These are phyloP conservation scores for Helminthosporium solani DNA, from an alignment of 2,329 filamentous ascomycete genomes.

Conservation along the genomic window DNA sequence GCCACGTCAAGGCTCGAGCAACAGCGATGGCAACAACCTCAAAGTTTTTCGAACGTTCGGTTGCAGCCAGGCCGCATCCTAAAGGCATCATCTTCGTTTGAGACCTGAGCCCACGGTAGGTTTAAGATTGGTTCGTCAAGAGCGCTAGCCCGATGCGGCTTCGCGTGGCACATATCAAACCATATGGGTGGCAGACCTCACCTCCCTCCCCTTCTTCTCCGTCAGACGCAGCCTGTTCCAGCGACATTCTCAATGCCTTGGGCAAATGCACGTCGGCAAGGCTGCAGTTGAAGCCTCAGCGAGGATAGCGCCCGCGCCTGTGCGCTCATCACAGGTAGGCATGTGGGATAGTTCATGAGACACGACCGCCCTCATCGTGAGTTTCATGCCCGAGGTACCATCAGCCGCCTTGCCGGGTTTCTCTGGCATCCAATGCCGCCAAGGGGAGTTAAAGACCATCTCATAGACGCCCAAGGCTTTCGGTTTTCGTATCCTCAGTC, in stretches of 20 bases:
- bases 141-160: conserved; percentile 13
- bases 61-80: conserved; percentile 23
- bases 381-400: conserved; percentile 43
- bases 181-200: conserved; percentile 24
- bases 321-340: conserved; percentile 29
- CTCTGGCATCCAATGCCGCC: conserved; percentile 29
- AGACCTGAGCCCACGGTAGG: conserved; percentile 25
- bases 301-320: conserved; percentile 27
- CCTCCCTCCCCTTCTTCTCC: conserved; percentile 23
- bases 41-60: conserved; percentile 26
- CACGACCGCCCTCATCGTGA: conserved; percentile 41
- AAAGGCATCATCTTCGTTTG: conserved; percentile 39
- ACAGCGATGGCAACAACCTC: conserved; percentile 18
- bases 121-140: conserved; percentile 18
- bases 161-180: conserved; percentile 25
- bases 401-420: conserved; percentile 31
- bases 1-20: conserved; percentile 1
- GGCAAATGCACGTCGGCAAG: conserved; percentile 21
- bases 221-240: conserved; percentile 41
- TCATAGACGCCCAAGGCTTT: conserved; percentile 29
- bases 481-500: conserved; percentile 35
- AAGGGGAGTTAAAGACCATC: conserved; percentile 38
- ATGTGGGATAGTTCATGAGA: conserved; percentile 37
- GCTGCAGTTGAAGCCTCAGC: conserved; percentile 31
- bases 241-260: conserved; percentile 36